Evolutionary conservation across 371 early-diverging fungal genomes (phyloP), one percentile per base, ranked within the genome.

Genomic region (Rhizopus stolonifer): DNA sequence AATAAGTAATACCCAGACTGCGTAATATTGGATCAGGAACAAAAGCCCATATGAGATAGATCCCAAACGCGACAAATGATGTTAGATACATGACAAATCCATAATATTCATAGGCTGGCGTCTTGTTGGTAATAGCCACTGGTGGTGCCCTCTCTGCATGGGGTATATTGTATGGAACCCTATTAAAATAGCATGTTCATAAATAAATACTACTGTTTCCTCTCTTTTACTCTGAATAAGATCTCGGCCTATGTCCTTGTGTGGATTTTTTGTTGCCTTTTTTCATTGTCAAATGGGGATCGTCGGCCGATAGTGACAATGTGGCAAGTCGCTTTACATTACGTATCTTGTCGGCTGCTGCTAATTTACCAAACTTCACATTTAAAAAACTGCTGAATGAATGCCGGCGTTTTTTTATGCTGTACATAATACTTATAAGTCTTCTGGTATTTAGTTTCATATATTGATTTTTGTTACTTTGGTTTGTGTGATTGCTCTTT

Each of bases 51-150:
- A 84, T 64, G 19, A 91, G 57, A 47, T 90, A 91, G 55, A 88
- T 75, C 79, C 83, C 86, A 57, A 87, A 83, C 7, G 77, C 79
- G 8, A 89, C 83, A 65, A 87, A 84, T 1, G 93, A 90, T 6
- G 84, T 73, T n/a, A 92, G 74, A 54, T 92, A 92, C 54, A 90
- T 73, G 14, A 86, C 91, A 67, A 92, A 92, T 11, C 93, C 93
- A 62, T 90, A 87, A 65, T 90, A 90, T 50, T 92, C 92, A 54
- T 86, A 87, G 0, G 87, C 81, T 7, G 89, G 89, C 14, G 86
- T 89, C 45, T 86, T 86, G 43, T 82, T 82, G 0, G 77, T 77
- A 13, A 64, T 70, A 0, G 77, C 70, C 7, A 77, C 64, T 15
- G 77, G 77, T 17, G 77, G 77, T 2, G 77, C 77, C 24, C 73